Conservation (phyloP, 495 filamentous ascomycete genomes). For the Lophiostoma macrostomum region DNA sequence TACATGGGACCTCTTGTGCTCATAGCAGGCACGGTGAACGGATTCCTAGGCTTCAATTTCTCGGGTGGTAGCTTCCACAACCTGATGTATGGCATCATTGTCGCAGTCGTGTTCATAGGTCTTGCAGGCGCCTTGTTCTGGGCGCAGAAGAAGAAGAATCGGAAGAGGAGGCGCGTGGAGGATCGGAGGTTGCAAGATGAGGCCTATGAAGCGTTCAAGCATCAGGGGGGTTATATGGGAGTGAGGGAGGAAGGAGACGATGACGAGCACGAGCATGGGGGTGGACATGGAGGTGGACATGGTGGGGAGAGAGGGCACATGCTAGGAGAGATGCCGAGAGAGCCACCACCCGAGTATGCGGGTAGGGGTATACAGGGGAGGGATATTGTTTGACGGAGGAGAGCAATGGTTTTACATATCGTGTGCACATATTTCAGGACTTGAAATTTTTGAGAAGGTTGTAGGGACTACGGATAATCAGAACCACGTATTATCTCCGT, state of each 20-base stretch:
- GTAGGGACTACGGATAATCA: too few relatives aligned
- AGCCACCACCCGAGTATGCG: too few relatives aligned
- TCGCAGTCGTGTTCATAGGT: conserved; percentile 5
- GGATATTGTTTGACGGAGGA: too few relatives aligned
- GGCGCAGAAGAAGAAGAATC: conserved; percentile 4
- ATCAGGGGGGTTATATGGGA: too few relatives aligned
- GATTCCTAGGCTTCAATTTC: conserved; percentile 44
- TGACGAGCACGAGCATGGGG: too few relatives aligned
- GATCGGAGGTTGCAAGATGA: background rate
- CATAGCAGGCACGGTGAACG: conserved; percentile 50
- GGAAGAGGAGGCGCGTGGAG: background rate
- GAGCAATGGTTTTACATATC: too few relatives aligned
- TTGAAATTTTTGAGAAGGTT: too few relatives aligned
- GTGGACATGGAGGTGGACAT: too few relatives aligned
- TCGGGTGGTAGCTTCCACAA: conserved; percentile 17
- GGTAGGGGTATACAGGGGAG: too few relatives aligned
- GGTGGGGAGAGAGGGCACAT: background rate
- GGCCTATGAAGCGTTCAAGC: conserved; percentile 15
- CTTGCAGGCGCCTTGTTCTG: conserved; percentile 11
- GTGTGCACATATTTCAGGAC: too few relatives aligned
- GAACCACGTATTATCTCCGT: too few relatives aligned
- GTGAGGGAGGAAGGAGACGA: too few relatives aligned
- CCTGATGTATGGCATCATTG: conserved; percentile 25
- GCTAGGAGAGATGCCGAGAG: background rate
- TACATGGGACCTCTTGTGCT: conserved; percentile 54